Evolutionary conservation across 2,329 filamentous ascomycete genomes (phyloP), one percentile per base, ranked within the genome.

Genomic region (Ramichloridium luteum): DNA sequence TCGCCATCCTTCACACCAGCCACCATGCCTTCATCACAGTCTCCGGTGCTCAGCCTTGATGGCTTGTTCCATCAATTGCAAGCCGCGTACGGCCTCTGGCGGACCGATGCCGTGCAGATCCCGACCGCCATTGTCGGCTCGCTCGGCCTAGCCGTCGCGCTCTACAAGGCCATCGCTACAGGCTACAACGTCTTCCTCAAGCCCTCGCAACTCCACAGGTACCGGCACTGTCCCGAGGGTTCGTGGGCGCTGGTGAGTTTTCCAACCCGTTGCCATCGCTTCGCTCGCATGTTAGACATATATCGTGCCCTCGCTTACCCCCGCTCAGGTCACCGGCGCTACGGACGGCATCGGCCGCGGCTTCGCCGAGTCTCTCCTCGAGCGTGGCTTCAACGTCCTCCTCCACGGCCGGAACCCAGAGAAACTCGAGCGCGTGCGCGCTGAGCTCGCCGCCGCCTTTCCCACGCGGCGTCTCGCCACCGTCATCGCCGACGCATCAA

Each of bases 331-430:
- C 8, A 72, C 68, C 1, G 68, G 68, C 14, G 59, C 64, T 10
- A 64, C 58, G 3, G 66, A 67, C 28, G 70, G 68, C 5, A 68
- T 72, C 16, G 69, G 70, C 6, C 50, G 54, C 16, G 61, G 54
- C 0, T 61, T 72, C 33, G 58, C 61, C 3, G 46, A 60, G 29
- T 61, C 68, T 42, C 61, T 74, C 18, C 62, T 62, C 6, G 35
- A 42, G 0, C 53, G 50, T 11, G 66, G 67, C 25, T 71, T 72
- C 58, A 65, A 70, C 41, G 54, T 74, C 14, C 55, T 72, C 10
- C 47, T 73, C 13, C 68, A 73, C 41, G 68, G 69, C 12, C 61
- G 66, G 13, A 68, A 67, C 35, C 36, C 40, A 5, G 39, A 49
- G 4, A 72, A 70, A 43, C 56, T 73, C 4, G 44, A 55, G 1